Percentiles rank a stretch among this genome's conserved stretches.
Conservation (phyloP, 768 basidiomycete species). For the Hericium coralloides region DNA sequence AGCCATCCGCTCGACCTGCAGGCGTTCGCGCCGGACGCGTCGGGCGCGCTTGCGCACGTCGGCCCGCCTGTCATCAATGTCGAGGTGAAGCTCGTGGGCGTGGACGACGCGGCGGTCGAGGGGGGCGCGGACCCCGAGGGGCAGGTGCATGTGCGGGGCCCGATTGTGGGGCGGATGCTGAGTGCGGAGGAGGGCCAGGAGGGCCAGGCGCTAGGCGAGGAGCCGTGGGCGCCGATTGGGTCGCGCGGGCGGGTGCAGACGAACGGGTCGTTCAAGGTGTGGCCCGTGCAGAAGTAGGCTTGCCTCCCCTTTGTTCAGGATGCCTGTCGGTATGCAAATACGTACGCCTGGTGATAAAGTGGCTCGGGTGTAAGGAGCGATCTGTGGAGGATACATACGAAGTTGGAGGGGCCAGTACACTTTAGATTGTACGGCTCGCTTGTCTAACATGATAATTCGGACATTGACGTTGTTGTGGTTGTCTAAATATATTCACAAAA, state of each 20-base stretch:
- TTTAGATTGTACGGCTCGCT: no score
- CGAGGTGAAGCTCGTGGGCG: slow-evolving; percentile 68
- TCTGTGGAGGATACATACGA: no score
- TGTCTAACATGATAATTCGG: no score
- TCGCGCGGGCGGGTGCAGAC: slow-evolving; percentile 24
- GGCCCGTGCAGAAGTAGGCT: neutral
- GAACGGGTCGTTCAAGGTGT: slow-evolving; percentile 29
- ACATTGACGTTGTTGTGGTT: no score
- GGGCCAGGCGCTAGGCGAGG: slow-evolving; percentile 4
- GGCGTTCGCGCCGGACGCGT: slow-evolving; percentile 37
- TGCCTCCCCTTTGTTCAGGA: no score
- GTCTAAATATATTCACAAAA: no score
- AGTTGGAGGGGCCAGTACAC: no score
- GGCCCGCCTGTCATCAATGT: slow-evolving; percentile 84
- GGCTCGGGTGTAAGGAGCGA: no score
- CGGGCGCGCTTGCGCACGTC: slow-evolving; percentile 35
- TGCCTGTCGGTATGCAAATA: no score
- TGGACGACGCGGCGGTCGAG: slow-evolving; percentile 60
- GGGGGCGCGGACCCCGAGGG: slow-evolving; percentile 60
- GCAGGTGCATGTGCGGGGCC: slow-evolving; percentile 56
- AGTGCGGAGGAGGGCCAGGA: slow-evolving; percentile 23
- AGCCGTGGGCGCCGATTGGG: slow-evolving; percentile 23
- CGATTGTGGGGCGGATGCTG: slow-evolving; percentile 53
- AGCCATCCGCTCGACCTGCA: slow-evolving; percentile 84
- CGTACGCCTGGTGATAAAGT: no score